Percentiles rank a stretch among this genome's conserved stretches.
Evolutionary conservation across 2,329 filamentous ascomycete genomes (phyloP).

Genomic region (Colletotrichum camelliae): DNA sequence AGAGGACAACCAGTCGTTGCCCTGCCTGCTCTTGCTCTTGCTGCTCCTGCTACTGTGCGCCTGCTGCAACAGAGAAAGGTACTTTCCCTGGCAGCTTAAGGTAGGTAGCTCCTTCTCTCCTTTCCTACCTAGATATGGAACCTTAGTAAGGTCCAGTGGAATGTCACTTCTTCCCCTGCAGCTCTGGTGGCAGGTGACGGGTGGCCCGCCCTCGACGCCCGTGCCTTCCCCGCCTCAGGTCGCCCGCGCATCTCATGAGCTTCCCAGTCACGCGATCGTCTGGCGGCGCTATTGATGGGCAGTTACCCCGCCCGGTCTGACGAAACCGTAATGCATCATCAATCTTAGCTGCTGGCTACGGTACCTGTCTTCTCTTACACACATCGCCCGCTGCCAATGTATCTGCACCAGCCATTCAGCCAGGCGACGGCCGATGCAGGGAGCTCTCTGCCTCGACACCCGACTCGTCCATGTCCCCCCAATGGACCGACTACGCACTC

Average conservation of each 20-base stretch:
- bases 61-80: neutral
- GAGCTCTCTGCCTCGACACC: neutral
- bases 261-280: slow-evolving; percentile 20
- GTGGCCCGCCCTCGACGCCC: neutral
- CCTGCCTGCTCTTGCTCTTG: neutral
- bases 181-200: neutral
- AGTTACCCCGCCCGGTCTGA: slow-evolving; percentile 24
- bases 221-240: neutral
- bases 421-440: neutral
- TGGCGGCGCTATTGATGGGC: slow-evolving; percentile 17
- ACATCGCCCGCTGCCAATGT: neutral
- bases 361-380: neutral
- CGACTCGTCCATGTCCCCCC: neutral
- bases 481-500: neutral
- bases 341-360: neutral
- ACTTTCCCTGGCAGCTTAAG: neutral
- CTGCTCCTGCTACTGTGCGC: neutral
- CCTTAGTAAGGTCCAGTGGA: neutral
- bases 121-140: neutral
- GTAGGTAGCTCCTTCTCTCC: neutral
- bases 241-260: neutral
- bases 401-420: neutral
- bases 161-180: neutral
- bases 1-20: neutral
- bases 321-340: slow-evolving; percentile 23